Evolutionary conservation across 2,329 filamentous ascomycete species (phyloP), one percentile per base, ranked within the genome.

Genomic region (Botryotinia calthae): DNA sequence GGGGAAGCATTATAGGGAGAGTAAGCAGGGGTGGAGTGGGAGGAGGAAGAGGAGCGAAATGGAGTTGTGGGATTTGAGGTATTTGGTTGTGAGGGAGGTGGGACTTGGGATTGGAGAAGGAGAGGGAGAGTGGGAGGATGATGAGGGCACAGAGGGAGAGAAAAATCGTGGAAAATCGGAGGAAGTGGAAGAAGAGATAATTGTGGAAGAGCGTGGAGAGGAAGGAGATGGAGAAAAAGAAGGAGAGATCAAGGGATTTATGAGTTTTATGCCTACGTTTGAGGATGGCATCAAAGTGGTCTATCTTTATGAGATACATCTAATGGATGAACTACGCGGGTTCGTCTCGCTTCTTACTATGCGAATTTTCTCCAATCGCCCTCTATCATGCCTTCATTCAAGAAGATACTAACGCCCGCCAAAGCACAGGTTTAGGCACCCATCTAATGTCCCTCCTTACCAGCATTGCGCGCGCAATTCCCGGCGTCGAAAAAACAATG

Each of bases 261-360:
- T 87, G 1, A 92, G 89, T n/a, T 84, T 93, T 78, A 90, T 92
- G 90, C 86, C 91, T n/a, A 91, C 89, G 2, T 87, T 87, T 77
- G 91, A 93, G 79, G 88, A 90, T 74, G 85, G 86, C 1, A 82
- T 88, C 73, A 84, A 89, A 0, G 91, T 94, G 2, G 79, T 94
- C 31, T 95, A 94, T 81, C 90, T 92, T 80, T 95, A 94, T 80
- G 92, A 95, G 82, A 88, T 95, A 51, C 92, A 95, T 79, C 85
- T 95, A 4, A 81, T 84, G 54, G 82, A 85, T 1, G 81, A 84
- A 1, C 80, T 92, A 7, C 87, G 88, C 76, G 86, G 90, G 83
- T 88, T 80, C 75, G 82, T 82, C 25, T 58, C 16, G n/a, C 28
- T 44, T 54, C 37, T 59, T 56, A 14, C 16, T 18, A 28, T 56